Evolutionary conservation across 2,329 filamentous ascomycete genomes (phyloP).

Genomic region (Fusarium luffae): DNA sequence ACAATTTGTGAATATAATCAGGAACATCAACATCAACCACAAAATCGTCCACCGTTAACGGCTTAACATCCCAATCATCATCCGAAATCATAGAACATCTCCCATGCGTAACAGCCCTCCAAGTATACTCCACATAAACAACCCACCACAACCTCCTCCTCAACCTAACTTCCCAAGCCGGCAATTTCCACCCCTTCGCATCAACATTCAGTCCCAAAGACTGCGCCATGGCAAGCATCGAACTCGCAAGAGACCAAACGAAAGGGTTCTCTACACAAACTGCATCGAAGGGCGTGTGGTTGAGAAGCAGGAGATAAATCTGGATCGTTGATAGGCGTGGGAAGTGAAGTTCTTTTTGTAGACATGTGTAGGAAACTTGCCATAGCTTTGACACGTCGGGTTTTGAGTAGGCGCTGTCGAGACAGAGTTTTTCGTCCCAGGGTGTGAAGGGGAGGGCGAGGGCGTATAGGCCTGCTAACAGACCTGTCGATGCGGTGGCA

Average conservation of each 20-base stretch:
- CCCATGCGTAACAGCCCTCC: background rate
- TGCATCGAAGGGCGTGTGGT: background rate
- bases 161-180: background rate
- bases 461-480: background rate
- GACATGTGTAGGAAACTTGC: background rate
- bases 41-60: background rate
- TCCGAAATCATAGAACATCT: background rate
- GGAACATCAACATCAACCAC: background rate
- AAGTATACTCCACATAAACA: constrained; percentile 5
- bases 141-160: constrained; percentile 3
- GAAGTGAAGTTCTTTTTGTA: background rate
- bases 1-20: background rate
- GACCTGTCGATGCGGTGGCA: background rate
- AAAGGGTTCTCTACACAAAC: background rate
- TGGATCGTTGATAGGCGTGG: background rate
- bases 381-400: background rate
- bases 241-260: background rate
- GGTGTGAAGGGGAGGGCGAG: constrained; percentile 7
- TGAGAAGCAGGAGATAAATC: background rate
- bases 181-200: background rate
- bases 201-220: background rate
- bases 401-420: constrained; percentile 9
- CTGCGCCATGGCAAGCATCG: background rate
- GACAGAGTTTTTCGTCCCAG: constrained; percentile 10
- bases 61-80: background rate